Conservation (phyloP, 2,329 filamentous ascomycete genomes). For the Fusarium tjaetaba region DNA sequence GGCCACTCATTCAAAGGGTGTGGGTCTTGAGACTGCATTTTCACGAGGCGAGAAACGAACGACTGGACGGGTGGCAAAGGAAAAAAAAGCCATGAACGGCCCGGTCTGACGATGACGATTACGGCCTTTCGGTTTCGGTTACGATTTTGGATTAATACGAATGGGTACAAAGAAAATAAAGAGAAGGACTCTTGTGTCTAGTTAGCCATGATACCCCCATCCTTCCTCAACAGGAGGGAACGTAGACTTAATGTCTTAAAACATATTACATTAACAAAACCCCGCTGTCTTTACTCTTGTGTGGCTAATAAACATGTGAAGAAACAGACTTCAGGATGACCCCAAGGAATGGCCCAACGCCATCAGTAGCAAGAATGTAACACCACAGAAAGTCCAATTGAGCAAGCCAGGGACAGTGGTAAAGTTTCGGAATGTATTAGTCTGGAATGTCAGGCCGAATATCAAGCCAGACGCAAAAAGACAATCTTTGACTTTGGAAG, state of each 20-base stretch:
- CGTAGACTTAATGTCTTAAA: constrained; percentile 41
- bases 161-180: constrained; percentile 35
- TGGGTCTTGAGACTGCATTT: constrained; percentile 33
- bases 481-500: background rate
- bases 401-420: background rate
- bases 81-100: constrained; percentile 20
- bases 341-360: background rate
- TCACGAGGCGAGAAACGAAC: constrained; percentile 21
- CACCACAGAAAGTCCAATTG: background rate
- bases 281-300: background rate
- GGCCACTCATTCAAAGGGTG: constrained; percentile 22
- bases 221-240: constrained; percentile 9
- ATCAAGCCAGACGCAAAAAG: background rate
- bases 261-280: constrained; percentile 3
- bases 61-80: constrained; percentile 18
- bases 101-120: constrained; percentile 36
- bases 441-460: constrained; percentile 12
- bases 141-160: constrained; percentile 17
- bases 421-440: background rate
- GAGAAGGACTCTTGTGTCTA: constrained; percentile 24
- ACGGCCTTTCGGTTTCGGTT: constrained; percentile 26
- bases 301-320: background rate
- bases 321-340: background rate
- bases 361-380: background rate
- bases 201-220: constrained; percentile 29